Percentiles rank a stretch among this genome's conserved stretches.
Evolutionary conservation across 768 basidiomycete genomes (phyloP).

Genomic region (Pluteus cervinus): DNA sequence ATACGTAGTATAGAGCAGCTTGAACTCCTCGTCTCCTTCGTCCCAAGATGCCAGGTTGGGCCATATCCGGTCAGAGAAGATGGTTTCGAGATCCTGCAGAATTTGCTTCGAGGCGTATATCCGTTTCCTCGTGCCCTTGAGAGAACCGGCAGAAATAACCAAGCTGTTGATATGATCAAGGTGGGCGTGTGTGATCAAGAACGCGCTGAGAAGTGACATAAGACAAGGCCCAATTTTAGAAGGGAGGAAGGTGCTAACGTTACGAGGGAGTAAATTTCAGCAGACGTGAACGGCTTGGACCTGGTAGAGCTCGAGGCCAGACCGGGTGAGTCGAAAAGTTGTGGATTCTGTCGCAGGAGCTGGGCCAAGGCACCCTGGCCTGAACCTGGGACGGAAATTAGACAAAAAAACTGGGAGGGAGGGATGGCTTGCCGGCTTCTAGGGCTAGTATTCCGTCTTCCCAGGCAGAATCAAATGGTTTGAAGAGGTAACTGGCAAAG

Average conservation of each 20-base stretch:
- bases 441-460: constrained; percentile 75
- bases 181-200: constrained; percentile 85
- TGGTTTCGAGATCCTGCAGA: constrained; percentile 59
- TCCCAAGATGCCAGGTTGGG: constrained; percentile 78
- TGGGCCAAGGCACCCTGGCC: constrained; percentile 72
- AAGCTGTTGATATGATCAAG: constrained; percentile 85
- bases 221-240: not conserved
- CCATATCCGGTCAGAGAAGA: constrained; percentile 81
- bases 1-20: constrained; percentile 61
- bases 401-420: not conserved
- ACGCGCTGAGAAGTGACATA: constrained; percentile 46
- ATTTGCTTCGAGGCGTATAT: constrained; percentile 57
- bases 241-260: constrained; percentile 25
- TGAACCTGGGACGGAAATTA: constrained; percentile 51
- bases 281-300: constrained; percentile 26
- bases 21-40: constrained; percentile 50
- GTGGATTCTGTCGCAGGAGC: constrained; percentile 51
- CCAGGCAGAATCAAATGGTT: constrained; percentile 63
- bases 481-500: constrained; percentile 75
- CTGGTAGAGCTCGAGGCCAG: not conserved
- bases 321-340: constrained; percentile 40
- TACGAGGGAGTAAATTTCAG: constrained; percentile 50
- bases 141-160: constrained; percentile 77
- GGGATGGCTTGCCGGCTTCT: constrained; percentile 68
- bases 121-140: constrained; percentile 54